Conservation (phyloP, 2,329 filamentous ascomycete genomes). For the Diaporthe batatas region DNA sequence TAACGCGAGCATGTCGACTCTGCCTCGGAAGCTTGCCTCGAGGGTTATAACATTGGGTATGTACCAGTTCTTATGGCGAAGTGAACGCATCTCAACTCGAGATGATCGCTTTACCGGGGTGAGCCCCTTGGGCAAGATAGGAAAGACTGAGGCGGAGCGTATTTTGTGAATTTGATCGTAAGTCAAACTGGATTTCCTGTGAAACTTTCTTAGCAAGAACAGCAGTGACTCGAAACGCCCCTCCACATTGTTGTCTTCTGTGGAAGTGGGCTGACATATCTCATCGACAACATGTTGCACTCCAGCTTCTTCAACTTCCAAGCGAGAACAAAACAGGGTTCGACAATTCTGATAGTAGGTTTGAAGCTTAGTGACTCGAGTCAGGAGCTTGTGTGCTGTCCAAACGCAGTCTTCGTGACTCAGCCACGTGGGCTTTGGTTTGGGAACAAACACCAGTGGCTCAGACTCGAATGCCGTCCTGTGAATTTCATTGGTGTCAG, state of each 20-base stretch:
- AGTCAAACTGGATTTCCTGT: not conserved
- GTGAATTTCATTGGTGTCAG: not conserved
- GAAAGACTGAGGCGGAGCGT: not conserved
- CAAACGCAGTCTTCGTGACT: not conserved
- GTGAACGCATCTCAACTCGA: not conserved
- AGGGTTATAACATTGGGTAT: conserved; percentile 3
- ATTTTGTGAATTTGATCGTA: conserved; percentile 2
- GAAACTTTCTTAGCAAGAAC: not conserved
- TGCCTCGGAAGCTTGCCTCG: not conserved
- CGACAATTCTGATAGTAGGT: not conserved
- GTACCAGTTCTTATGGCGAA: not conserved
- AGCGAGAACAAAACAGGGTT: not conserved
- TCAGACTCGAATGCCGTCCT: not conserved
- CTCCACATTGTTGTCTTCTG: not conserved
- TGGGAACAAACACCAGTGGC: not conserved
- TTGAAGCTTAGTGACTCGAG: not conserved
- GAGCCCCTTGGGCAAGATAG: not conserved
- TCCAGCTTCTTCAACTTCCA: not conserved
- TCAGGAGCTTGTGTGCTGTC: not conserved
- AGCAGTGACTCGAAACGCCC: not conserved
- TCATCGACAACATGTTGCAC: not conserved
- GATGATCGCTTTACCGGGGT: not conserved
- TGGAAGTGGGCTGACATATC: not conserved
- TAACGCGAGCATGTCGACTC: not conserved
- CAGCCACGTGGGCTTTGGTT: not conserved